Percentiles rank a stretch among this genome's conserved stretches.
Evolutionary conservation across 2,329 filamentous ascomycete genomes (phyloP).

Genomic region (Zymoseptoria ardabiliae): DNA sequence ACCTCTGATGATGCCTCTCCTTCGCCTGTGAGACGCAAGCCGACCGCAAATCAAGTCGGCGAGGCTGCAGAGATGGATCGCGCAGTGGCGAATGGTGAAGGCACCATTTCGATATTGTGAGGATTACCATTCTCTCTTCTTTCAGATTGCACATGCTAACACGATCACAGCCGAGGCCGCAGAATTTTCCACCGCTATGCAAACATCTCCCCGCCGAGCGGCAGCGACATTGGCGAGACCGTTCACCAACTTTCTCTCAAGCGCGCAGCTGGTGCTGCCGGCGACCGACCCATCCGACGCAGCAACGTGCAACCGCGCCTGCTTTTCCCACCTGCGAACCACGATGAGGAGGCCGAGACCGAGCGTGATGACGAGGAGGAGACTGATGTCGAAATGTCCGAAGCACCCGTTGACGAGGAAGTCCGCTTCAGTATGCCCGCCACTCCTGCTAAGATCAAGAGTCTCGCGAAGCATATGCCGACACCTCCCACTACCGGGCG

Average conservation of each 20-base stretch:
- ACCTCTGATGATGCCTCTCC: not conserved
- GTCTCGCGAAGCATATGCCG: slow-evolving; percentile 3
- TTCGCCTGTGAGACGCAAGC: not conserved
- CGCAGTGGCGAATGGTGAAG: slow-evolving; percentile 58
- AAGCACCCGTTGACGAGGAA: slow-evolving; percentile 14
- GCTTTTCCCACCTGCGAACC: slow-evolving; percentile 50
- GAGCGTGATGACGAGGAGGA: slow-evolving; percentile 48
- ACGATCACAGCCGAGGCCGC: slow-evolving; percentile 60
- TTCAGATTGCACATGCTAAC: slow-evolving; percentile 19
- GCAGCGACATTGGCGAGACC: slow-evolving; percentile 28
- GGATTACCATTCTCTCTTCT: slow-evolving; percentile 33
- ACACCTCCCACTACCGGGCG: slow-evolving; percentile 11
- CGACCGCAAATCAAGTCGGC: slow-evolving; percentile 48
- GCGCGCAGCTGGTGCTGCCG: slow-evolving; percentile 33
- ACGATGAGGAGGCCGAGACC: slow-evolving; percentile 49
- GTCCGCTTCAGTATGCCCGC: slow-evolving; percentile 1
- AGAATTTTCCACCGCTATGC: slow-evolving; percentile 66
- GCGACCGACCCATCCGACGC: slow-evolving; percentile 51
- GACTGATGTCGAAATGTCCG: slow-evolving; percentile 44
- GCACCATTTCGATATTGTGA: slow-evolving; percentile 71
- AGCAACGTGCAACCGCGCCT: slow-evolving; percentile 66
- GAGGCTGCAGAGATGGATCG: slow-evolving; percentile 51
- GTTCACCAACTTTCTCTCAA: slow-evolving; percentile 24
- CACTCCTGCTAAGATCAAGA: slow-evolving; percentile 15
- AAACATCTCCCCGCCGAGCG: slow-evolving; percentile 21